phyloP scores from a whole-genome alignment of 306 rosid species.

The Aeschynomene evenia region DNA sequence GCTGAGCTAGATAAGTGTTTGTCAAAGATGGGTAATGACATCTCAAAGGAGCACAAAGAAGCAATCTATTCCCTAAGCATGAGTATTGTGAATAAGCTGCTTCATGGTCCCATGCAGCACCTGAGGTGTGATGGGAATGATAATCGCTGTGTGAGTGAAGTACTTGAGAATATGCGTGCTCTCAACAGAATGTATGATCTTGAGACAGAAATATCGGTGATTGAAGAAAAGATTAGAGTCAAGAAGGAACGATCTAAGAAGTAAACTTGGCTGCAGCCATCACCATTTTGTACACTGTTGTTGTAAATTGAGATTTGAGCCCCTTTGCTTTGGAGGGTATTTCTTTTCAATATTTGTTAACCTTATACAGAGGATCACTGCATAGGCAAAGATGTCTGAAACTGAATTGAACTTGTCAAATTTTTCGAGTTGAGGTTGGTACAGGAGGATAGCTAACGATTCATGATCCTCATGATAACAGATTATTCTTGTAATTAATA shows the following conservation, averaged over 20 bases:
- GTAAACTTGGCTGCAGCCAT: constrained; percentile 26
- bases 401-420: background rate
- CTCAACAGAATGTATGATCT: constrained; percentile 90
- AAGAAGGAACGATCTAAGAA: constrained; percentile 54
- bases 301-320: constrained; percentile 15
- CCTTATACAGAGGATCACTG: constrained; percentile 12
- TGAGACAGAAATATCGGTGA: constrained; percentile 61
- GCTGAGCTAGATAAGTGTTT: constrained; percentile 79
- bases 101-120: constrained; percentile 92
- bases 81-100: constrained; percentile 74
- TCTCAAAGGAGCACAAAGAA: constrained; percentile 62
- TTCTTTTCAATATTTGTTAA: constrained; percentile 38
- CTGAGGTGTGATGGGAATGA: constrained; percentile 71
- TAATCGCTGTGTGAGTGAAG: constrained; percentile 48
- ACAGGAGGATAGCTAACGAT: constrained; percentile 7
- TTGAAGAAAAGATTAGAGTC: constrained; percentile 79
- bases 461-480: background rate
- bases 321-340: constrained; percentile 22
- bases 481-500: constrained; percentile 30
- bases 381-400: constrained; percentile 12
- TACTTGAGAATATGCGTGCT: constrained; percentile 80
- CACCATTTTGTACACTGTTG: constrained; percentile 30
- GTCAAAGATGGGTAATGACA: constrained; percentile 66
- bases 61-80: constrained; percentile 77
- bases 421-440: background rate